Evolutionary conservation across 2,329 filamentous ascomycete genomes (phyloP).

Genomic region (Fusarium buxicola): DNA sequence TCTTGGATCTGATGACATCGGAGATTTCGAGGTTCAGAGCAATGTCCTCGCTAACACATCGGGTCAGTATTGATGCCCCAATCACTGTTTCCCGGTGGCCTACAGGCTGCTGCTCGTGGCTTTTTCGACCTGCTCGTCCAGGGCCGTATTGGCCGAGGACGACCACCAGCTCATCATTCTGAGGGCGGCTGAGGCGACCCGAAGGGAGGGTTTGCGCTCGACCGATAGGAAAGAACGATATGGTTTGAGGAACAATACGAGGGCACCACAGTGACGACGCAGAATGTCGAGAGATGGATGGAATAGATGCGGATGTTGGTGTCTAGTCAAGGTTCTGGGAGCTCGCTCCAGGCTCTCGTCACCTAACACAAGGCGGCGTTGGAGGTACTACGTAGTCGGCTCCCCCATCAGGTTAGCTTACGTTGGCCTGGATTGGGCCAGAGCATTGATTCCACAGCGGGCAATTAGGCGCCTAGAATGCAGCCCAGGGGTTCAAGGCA

Average conservation of each 20-base stretch:
- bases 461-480: conserved; percentile 15
- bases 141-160: conserved; percentile 85
- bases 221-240: conserved; percentile 8
- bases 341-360: conserved; percentile 37
- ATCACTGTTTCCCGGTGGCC: conserved; percentile 27
- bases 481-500: conserved; percentile 10
- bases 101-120: conserved; percentile 95
- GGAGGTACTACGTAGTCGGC: conserved; percentile 39
- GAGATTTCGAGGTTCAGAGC: conserved; percentile 98
- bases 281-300: conserved; percentile 19
- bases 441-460: conserved; percentile 33
- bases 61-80: conserved; percentile 20
- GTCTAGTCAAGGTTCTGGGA: conserved; percentile 36
- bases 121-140: conserved; percentile 97
- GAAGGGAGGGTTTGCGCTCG: conserved; percentile 9
- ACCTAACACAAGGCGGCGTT: conserved; percentile 40
- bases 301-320: conserved; percentile 30
- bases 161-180: conserved; percentile 95
- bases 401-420: conserved; percentile 37
- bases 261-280: conserved; percentile 4
- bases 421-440: conserved; percentile 29
- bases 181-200: conserved; percentile 26
- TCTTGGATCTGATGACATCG: conserved; percentile 96
- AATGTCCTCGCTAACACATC: conserved; percentile 82
- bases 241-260: conserved; percentile 4